Base-by-base conservation (phyloP, 2,329 filamentous ascomycete species). In the Gremmenia infestans region DNA sequence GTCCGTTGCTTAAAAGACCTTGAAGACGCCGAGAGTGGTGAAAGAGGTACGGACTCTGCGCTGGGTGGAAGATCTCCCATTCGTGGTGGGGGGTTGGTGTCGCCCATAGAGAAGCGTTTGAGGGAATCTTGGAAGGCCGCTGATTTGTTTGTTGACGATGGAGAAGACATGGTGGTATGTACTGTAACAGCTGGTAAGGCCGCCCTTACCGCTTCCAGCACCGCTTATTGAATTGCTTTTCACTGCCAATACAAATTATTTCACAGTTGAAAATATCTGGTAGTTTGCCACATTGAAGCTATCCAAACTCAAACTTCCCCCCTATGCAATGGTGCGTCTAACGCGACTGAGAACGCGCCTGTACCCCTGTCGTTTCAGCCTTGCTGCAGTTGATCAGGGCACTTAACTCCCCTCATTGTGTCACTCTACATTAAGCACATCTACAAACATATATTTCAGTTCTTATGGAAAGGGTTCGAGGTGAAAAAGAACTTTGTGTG, bases 31-130 rank as follows among this genome's bases (percentile, higher is more conserved):
- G 60, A 9, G 60, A 12, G 58, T 54, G 23, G 60, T 52, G 47
- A 61, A 61, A 40, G 56, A 55, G 48, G 60, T 50, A 5, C 45
- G 4, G 42, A 12, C 11, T 19, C 42, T 23, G 39, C 8, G 11
- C 42, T 45, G 42, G 12, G 2, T 15, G 23, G 23, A 5, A 28
- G 23, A 25, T 25, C n/a, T 14, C 22, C 25, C 22, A 23, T 23
- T 17, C n/a, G 17, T 22, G 11, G 42, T 23, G 17, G 45, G 19
- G 14, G 19, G 12, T 25, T 11, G 23, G 32, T 47, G 9, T 53
- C 43, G 48, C 39, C 59, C 40, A 66, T 58, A 9, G 67, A 67
- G 49, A 80, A 74, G 53, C 75, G 74, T 57, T 72, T 71, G 52
- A 79, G 69, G 25, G 76, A 76, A 54, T 64, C 56, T 47, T 54